Percentiles rank a stretch among this genome's conserved stretches.
Conservation (phyloP, 352 stramenopile genomes). For the Globisporangium perplexum region DNA sequence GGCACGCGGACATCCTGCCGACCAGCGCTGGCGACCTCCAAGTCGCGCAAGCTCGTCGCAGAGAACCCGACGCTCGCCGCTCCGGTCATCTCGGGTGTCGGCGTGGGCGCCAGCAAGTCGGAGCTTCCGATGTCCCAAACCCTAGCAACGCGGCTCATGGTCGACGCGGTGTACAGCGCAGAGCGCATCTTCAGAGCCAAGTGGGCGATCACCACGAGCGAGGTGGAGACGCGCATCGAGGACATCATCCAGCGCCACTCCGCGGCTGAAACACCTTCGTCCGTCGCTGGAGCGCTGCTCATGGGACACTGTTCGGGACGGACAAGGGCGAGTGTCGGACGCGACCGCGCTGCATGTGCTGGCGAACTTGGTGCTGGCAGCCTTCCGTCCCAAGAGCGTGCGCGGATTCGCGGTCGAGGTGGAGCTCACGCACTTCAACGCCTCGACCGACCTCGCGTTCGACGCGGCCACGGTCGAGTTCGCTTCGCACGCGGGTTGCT, state of each 20-base stretch:
- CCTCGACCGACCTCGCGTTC: not conserved
- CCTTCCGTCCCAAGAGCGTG: not conserved
- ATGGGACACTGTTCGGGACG: not conserved
- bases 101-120: not conserved
- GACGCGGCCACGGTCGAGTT: constrained; percentile 4
- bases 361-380: not conserved
- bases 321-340: not conserved
- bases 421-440: constrained; percentile 3
- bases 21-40: not conserved
- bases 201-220: not conserved
- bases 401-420: not conserved
- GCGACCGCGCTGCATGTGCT: not conserved
- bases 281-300: not conserved
- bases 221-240: too few species aligned
- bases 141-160: not conserved
- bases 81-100: not conserved
- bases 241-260: too few species aligned
- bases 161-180: not conserved
- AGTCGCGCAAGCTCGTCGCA: not conserved
- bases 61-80: not conserved
- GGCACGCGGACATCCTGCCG: not conserved
- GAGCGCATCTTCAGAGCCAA: not conserved
- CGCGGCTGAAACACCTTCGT: too few species aligned
- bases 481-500: not conserved
- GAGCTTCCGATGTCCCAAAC: constrained; percentile 1